These are phyloP conservation scores for Jackrogersella multiformis DNA, from an alignment of 495 filamentous ascomycete genomes.

Conservation along the genomic window DNA sequence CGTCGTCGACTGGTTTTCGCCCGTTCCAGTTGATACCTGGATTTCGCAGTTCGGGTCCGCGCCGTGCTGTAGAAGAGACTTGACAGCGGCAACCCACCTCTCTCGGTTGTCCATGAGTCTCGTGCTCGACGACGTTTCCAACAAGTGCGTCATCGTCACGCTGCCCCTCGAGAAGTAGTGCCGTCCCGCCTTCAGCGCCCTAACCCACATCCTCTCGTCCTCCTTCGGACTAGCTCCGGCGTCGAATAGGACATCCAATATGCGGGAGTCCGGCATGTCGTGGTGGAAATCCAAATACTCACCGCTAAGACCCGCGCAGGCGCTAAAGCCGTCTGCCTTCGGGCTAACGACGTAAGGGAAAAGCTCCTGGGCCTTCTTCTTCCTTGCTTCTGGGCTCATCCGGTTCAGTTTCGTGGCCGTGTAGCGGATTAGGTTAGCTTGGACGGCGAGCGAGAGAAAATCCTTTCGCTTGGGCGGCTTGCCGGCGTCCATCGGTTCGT, in stretches of 20 bases:
- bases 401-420: slow-evolving; percentile 29
- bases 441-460: slow-evolving; percentile 43
- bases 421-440: slow-evolving; percentile 46
- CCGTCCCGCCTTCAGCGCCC: slow-evolving; percentile 41
- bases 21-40: slow-evolving; percentile 31
- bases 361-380: slow-evolving; percentile 44
- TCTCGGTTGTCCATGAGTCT: slow-evolving; percentile 45
- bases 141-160: slow-evolving; percentile 45
- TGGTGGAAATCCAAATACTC: slow-evolving; percentile 49
- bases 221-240: slow-evolving; percentile 34
- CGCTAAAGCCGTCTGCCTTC: slow-evolving; percentile 45
- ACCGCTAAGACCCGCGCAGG: slow-evolving; percentile 42
- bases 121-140: slow-evolving; percentile 43
- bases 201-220: slow-evolving; percentile 35
- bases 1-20: slow-evolving; percentile 40
- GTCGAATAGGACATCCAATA: slow-evolving; percentile 41
- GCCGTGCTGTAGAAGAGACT: slow-evolving; percentile 42
- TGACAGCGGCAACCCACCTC: slow-evolving; percentile 46
- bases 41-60: slow-evolving; percentile 44
- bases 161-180: slow-evolving; percentile 47
- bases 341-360: slow-evolving; percentile 42
- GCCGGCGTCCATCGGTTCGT: slow-evolving; percentile 48
- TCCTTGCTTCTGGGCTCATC: slow-evolving; percentile 23
- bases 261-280: slow-evolving; percentile 46
- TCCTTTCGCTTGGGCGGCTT: slow-evolving; percentile 47